Evolutionary conservation across 2,329 filamentous ascomycete genomes (phyloP).

Genomic region (Penicillium sp.): DNA sequence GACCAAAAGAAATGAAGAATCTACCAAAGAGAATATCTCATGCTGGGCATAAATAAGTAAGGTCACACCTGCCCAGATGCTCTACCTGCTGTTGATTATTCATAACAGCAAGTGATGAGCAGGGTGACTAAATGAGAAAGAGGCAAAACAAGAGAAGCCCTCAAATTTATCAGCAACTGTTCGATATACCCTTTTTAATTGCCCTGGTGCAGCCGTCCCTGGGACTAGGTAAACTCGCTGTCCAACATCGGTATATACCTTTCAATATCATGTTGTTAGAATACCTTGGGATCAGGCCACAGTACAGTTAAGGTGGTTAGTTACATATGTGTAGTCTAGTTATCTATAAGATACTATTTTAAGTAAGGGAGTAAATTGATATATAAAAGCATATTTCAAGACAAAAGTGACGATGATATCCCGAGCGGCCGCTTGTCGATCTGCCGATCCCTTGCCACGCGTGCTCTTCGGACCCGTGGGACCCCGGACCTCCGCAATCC

Average conservation of each 20-base stretch:
- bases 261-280: background rate
- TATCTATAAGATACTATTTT: background rate
- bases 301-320: background rate
- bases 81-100: background rate
- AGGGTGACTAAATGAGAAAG: background rate
- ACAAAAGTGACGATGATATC: background rate
- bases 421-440: background rate
- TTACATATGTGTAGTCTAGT: background rate
- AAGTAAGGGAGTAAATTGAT: background rate
- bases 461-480: background rate
- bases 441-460: slow-evolving; percentile 2
- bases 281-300: background rate
- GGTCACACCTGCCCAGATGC: background rate
- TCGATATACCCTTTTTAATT: background rate
- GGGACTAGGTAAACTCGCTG: background rate
- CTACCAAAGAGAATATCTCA: background rate
- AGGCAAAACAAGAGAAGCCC: background rate
- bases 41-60: background rate
- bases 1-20: background rate
- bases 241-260: background rate
- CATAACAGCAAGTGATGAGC: background rate
- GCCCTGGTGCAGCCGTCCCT: background rate
- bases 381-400: background rate
- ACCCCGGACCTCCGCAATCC: slow-evolving; percentile 1
- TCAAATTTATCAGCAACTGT: background rate